Evolutionary conservation across 305 asterid genomes (phyloP).

Genomic region (Rubia tinctorum): DNA sequence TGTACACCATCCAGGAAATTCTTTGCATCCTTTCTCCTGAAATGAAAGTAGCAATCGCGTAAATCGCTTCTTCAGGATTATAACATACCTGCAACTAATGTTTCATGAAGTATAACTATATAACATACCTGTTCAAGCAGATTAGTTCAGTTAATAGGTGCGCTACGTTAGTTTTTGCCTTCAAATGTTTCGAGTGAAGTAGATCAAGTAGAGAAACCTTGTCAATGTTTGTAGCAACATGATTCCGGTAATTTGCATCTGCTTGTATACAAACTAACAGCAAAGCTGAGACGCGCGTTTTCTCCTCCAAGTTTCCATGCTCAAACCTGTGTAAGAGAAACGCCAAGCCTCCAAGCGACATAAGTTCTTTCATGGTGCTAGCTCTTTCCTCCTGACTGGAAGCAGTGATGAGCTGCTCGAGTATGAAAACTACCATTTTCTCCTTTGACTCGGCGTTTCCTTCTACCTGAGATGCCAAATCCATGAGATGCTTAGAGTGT

Average conservation of each 20-base stretch:
- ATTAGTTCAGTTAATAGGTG: constrained; percentile 49
- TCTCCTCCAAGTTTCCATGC: constrained; percentile 41
- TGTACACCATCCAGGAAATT: constrained; percentile 42
- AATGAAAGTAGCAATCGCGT: constrained; percentile 11
- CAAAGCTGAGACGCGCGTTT: constrained; percentile 35
- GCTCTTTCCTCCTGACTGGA: constrained; percentile 44
- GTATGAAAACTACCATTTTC: constrained; percentile 30
- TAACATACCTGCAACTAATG: not conserved
- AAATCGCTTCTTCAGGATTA: not conserved
- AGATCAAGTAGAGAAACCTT: constrained; percentile 38
- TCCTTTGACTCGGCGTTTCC: constrained; percentile 26
- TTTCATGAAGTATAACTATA: no score
- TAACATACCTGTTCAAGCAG: constrained; percentile 64
- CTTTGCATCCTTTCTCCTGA: constrained; percentile 59
- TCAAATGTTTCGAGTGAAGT: constrained; percentile 38
- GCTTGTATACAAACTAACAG: constrained; percentile 52
- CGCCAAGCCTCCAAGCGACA: constrained; percentile 55
- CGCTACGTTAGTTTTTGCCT: constrained; percentile 33
- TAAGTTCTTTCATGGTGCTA: constrained; percentile 33
- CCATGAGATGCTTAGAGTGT: constrained; percentile 37
- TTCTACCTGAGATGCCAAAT: constrained; percentile 29
- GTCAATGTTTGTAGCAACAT: constrained; percentile 41
- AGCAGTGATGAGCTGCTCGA: constrained; percentile 46
- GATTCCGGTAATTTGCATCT: constrained; percentile 43
- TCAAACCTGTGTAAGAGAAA: constrained; percentile 47